Evolutionary conservation across 2,329 filamentous ascomycete species (phyloP), one percentile per base, ranked within the genome.

Genomic region (Stagonosporopsis vannaccii): DNA sequence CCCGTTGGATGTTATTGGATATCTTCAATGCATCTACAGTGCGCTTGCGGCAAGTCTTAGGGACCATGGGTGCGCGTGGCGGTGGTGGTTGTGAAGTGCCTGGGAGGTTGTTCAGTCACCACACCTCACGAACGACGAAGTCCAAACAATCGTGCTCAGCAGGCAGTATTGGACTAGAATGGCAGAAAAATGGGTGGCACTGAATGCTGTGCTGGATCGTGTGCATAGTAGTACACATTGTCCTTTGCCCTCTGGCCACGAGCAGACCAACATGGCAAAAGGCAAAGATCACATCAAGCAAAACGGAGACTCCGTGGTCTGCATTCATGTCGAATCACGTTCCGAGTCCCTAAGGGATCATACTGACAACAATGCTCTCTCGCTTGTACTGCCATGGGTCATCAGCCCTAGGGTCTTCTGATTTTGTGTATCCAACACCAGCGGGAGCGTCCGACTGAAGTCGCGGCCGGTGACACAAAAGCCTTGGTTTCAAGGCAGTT

Each of bases 401-500:
- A 4, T 33, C 41, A 41, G 5, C 32, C 33, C 26, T 19, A 20
- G 12, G 6, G 17, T 4, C 19, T 35, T 2, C 32, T n/a, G 32
- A 35, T 11, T 28, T 11, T 28, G 26, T 32, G 20, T 45, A 17
- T 17, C 25, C 4, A 25, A 37, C 1, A 26, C 41, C 28, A 43
- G 25, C 40, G 46, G 52, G 52, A 45, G 40, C 20, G 33, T 40
- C 46, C 52, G 26, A 55, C 26, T 41, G 25, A 22, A 39, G 23
- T 36, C 20, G 46, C 40, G 47, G 23, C 42, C 11, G 36, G 53
- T 56, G 15, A 60, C 51, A 63, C 65, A 59, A 53, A 55, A 55
- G 56, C 61, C 62, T 66, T 66, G 62, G 61, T 67, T 65, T 48
- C 51, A 41, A 66, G 66, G 63, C 61, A 69, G 61, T 64, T 61